Evolutionary conservation across 1,284 basidiomycete genomes (phyloP), one percentile per base, ranked within the genome.

Genomic region (Microbotryum silenes-acaulis): DNA sequence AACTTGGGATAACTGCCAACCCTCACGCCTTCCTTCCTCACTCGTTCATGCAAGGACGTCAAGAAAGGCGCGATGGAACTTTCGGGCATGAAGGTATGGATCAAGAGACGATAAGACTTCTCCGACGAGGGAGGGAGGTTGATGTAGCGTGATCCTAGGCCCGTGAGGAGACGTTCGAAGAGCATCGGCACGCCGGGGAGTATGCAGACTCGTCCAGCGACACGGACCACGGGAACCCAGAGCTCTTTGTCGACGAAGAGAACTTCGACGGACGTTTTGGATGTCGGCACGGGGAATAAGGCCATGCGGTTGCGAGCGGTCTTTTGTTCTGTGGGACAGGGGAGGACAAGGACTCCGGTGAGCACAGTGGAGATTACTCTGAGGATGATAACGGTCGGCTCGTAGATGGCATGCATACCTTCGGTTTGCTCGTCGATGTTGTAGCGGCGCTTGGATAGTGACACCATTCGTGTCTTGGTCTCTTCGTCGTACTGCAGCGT

Each of bases 61-160:
- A 97, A 81, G 77, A 86, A 94, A 0, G 93, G 91, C 3, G 90
- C 88, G 61, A 97, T 96, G 62, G 83, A 83, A 3, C 87, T 90
- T 77, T 97, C 93, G 0, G 89, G 85, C 48, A 85, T 79, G 33
- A 89, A 90, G n/a, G 72, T 72, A 53, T 72, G 72, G 0, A 72
- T 56, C 8, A 72, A 57, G 0, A 66, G 61, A 4, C 72, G 61
- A 60, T 55, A 71, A 0, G 72, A 71, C 58, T 71, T 72, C 49
- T 63, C 62, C 0, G 62, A 63, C 10, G 66, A 48, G 0, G 65
- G 66, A 8, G 72, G 72, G 0, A 74, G 61, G 9, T 67, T 46
- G n/a, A 74, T 59, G 56, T 69, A 74, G 44, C 63, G 58, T 7
- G 67, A 57, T 1, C 67, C 27, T 12, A 71, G 57, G 25, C 64